Evolutionary conservation across 495 filamentous ascomycete species (phyloP).

Genomic region (Hypoxylon subgilvum): DNA sequence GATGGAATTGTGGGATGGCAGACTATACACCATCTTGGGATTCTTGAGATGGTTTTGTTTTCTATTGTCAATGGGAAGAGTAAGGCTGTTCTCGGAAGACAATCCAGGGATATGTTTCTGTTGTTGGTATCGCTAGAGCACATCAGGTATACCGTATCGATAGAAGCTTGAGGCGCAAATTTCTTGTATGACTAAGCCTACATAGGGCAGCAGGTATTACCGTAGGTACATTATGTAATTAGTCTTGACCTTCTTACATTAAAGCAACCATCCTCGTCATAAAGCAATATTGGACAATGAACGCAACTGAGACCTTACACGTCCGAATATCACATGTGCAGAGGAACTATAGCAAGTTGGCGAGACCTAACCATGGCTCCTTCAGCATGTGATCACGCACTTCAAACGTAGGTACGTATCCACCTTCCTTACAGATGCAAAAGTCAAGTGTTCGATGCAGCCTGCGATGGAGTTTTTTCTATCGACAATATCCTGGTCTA

Average conservation of each 20-base stretch:
- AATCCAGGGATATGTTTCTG: constrained; percentile 20
- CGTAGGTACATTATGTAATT: too few species aligned
- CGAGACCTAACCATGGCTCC: neutral
- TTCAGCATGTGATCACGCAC: constrained; percentile 35
- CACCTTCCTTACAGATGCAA: neutral
- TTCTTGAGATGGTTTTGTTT: neutral
- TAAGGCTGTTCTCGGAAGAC: constrained; percentile 6
- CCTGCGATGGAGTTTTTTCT: constrained; percentile 32
- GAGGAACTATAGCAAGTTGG: too few species aligned
- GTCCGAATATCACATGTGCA: too few species aligned
- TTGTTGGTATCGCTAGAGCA: too few species aligned
- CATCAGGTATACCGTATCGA: too few species aligned
- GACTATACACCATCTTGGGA: constrained; percentile 13
- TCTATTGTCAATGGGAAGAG: neutral
- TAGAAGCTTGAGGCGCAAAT: too few species aligned
- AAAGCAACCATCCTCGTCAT: too few species aligned
- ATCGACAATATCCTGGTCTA: constrained; percentile 25
- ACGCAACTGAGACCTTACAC: neutral
- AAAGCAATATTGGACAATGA: too few species aligned
- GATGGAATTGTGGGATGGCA: neutral
- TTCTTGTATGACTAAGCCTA: constrained; percentile 24
- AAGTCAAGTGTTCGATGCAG: constrained; percentile 38
- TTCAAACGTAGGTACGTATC: constrained; percentile 12
- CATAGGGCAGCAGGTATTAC: too few species aligned
- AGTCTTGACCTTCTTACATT: too few species aligned